A percentile compares a stretch with the other conserved stretches of the same genome.
phyloP scores from a whole-genome alignment of 1,284 basidiomycete genomes.

The Ustilago nuda region DNA sequence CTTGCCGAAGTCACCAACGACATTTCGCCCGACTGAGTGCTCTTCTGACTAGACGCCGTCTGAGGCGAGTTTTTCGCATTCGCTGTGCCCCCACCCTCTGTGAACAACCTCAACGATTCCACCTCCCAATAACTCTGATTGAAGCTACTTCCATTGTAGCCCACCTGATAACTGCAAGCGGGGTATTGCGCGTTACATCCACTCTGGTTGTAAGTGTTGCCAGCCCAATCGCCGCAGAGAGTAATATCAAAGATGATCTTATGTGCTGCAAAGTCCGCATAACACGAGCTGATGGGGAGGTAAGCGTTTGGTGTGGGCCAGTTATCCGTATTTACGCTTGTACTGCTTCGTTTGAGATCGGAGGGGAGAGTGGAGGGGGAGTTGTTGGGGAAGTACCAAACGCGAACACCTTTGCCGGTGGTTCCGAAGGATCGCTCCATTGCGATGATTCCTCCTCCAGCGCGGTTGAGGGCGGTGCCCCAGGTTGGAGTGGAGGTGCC shows the following conservation, averaged over 20 bases:
- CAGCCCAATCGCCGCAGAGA: constrained; percentile 65
- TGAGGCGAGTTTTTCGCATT: constrained; percentile 47
- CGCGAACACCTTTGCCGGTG: constrained; percentile 60
- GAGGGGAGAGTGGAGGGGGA: constrained; percentile 35
- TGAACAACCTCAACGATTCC: constrained; percentile 52
- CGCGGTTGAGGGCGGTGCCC: constrained; percentile 57
- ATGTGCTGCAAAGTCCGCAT: constrained; percentile 56
- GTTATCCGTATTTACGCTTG: constrained; percentile 42
- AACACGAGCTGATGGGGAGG: constrained; percentile 58
- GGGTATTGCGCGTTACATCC: constrained; percentile 52
- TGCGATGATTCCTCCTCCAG: constrained; percentile 62
- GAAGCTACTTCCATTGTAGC: constrained; percentile 53
- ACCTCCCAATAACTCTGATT: constrained; percentile 63
- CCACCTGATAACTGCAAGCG: constrained; percentile 58
- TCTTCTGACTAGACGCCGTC: constrained; percentile 10
- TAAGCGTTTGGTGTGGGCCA: constrained; percentile 62
- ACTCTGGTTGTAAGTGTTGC: constrained; percentile 43
- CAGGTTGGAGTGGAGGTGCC: constrained; percentile 55
- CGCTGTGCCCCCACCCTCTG: constrained; percentile 45
- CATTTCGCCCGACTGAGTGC: constrained; percentile 4
- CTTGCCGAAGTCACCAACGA: not conserved
- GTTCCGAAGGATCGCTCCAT: constrained; percentile 65
- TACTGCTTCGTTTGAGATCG: constrained; percentile 48
- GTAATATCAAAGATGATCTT: constrained; percentile 65
- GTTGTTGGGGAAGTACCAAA: constrained; percentile 62